A percentile compares a stretch with the other conserved stretches of the same genome.
Evolutionary conservation across 208 protist genomes (phyloP).

Genomic region (Trypanosomatidae sp.): DNA sequence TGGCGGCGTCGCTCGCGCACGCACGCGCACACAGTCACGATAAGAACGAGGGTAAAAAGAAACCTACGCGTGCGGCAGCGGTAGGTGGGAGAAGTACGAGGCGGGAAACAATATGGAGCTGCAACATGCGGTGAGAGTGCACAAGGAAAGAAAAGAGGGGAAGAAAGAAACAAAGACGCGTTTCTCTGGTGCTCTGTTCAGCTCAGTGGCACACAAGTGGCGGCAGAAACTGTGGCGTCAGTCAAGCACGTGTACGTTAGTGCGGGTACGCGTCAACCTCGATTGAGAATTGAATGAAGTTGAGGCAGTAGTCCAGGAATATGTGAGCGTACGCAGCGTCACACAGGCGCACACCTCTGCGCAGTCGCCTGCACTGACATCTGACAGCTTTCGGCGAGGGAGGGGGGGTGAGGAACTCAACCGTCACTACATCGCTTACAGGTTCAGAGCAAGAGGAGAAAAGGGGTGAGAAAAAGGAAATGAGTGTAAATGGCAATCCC

Average conservation of each 20-base stretch:
- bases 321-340: neutral
- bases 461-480: neutral
- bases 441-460: neutral
- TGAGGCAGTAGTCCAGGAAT: neutral
- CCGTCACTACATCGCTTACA: neutral
- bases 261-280: neutral
- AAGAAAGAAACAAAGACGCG: neutral
- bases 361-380: neutral
- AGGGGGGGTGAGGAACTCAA: neutral
- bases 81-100: no score
- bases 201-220: neutral
- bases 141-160: neutral
- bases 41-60: conserved; percentile 7
- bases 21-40: neutral
- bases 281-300: neutral
- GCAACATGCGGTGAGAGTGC: no score
- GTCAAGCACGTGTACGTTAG: neutral
- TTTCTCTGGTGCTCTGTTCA: neutral
- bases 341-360: neutral
- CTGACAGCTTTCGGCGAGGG: neutral
- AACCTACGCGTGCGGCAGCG: neutral
- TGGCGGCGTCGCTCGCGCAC: neutral
- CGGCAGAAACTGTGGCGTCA: neutral
- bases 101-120: no score
- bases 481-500: neutral